phyloP scores from a whole-genome alignment of 2,329 filamentous ascomycete genomes.

The Ampelomyces quisqualis region DNA sequence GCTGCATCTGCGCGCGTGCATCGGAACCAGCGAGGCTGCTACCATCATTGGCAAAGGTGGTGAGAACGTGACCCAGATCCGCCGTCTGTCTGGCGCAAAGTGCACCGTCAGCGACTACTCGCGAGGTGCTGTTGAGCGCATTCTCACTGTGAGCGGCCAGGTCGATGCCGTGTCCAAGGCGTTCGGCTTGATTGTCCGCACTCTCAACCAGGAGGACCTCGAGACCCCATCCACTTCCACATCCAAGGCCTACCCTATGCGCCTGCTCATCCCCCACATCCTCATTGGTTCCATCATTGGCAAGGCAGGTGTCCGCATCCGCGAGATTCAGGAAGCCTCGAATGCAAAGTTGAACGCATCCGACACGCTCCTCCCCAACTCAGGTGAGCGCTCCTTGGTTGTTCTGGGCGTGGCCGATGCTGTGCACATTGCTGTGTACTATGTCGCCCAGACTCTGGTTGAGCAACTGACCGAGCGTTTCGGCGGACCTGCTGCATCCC shows the following conservation, averaged over 20 bases:
- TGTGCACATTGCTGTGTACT: constrained; percentile 98
- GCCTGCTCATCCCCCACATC: constrained; percentile 92
- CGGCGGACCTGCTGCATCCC: constrained; percentile 92
- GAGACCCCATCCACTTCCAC: constrained; percentile 84
- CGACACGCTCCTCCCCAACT: constrained; percentile 89
- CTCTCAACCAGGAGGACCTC: constrained; percentile 93
- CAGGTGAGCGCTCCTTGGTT: constrained; percentile 94
- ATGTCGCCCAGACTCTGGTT: constrained; percentile 94
- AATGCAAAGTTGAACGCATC: constrained; percentile 96
- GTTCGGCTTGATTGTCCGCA: constrained; percentile 96
- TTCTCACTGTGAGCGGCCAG: constrained; percentile 92
- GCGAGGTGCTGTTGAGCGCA: constrained; percentile 93
- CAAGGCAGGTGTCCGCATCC: constrained; percentile 92
- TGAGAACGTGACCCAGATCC: constrained; percentile 97
- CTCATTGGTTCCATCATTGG: constrained; percentile 98
- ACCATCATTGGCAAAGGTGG: constrained; percentile 98
- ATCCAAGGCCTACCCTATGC: constrained; percentile 95
- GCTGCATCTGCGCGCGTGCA: constrained; percentile 96
- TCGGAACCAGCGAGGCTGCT: constrained; percentile 94
- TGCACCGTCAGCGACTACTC: constrained; percentile 99
- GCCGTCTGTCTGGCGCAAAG: constrained; percentile 91
- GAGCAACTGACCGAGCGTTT: constrained; percentile 98
- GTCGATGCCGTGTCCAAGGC: constrained; percentile 98
- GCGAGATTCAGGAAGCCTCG: constrained; percentile 97
- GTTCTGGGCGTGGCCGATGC: constrained; percentile 97